Evolutionary conservation across 148 eudicot genomes (phyloP), one percentile per base, ranked within the genome.

Genomic region (Nepenthes mirabilis): DNA sequence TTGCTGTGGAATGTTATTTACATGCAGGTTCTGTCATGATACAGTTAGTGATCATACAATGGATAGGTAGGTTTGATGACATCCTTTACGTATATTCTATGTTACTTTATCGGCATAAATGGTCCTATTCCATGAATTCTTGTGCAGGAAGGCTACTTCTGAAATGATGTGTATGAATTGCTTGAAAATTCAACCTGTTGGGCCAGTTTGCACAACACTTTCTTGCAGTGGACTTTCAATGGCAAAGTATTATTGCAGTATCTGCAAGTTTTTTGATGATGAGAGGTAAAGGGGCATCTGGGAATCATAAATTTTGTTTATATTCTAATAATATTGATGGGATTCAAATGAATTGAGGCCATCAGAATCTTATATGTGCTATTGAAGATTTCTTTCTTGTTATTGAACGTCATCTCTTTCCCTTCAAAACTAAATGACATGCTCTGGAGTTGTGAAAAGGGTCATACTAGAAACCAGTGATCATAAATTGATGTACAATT

Each of bases 161-260:
- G 97, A 91, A 72, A 91, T 91, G 97, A 82, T 91, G 95, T 91
- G 97, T 61, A 91, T 91, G 97, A 66, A 68, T 36, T 91, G 97
- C 73, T 69, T 89, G 61, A 72, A 84, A 82, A 75, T 87, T 63
- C 97, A 91, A 68, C 83, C 91, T 51, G 82, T 91, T 72, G 97
- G 97, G 57, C 81, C 91, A 14, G 67, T 60, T 58, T 91, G 97
- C 75, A 72, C 71, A 2, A 84, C 95, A 5, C 85, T 91, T 47
- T 91, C 97, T 48, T 91, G 97, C 76, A 75, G 83, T 66, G 87
- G 78, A 58, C 80, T 87, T 33, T 55, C 65, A 11, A 87, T 91
- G 97, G 84, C 97, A 35, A 83, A 87, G 62, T 84, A 91, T 77
- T 84, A 84, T 60, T 91, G 97, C 69, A 82, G 74, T 61, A 83